These are phyloP conservation scores for Tilletia setariae DNA, from an alignment of 1,284 basidiomycete genomes.

Conservation along the genomic window DNA sequence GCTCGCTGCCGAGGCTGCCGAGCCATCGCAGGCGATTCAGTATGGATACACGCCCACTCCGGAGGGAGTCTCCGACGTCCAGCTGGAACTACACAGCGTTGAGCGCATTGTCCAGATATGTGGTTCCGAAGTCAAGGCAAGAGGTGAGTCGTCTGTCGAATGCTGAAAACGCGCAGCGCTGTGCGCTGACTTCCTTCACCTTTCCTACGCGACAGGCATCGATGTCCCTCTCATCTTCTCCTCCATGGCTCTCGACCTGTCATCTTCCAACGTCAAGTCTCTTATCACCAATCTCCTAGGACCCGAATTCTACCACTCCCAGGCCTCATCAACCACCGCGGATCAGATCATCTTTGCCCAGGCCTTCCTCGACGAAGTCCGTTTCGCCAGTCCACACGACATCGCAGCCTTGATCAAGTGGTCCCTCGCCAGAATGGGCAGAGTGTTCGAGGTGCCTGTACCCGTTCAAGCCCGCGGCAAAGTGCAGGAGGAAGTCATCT, in stretches of 20 bases:
- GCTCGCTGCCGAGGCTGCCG: slow-evolving; percentile 3
- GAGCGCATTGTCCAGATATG: slow-evolving; percentile 1
- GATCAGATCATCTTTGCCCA: neutral
- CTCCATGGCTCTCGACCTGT: slow-evolving; percentile 50
- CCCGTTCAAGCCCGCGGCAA: slow-evolving; percentile 29
- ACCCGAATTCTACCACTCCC: slow-evolving; percentile 18
- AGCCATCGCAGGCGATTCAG: slow-evolving; percentile 1
- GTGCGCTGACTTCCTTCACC: neutral
- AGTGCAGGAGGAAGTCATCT: slow-evolving; percentile 41
- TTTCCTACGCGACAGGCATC: slow-evolving; percentile 28
- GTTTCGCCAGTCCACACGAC: slow-evolving; percentile 47
- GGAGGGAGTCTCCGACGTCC: neutral
- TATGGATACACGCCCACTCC: slow-evolving; percentile 7
- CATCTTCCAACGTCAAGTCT: slow-evolving; percentile 32
- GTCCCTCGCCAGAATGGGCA: slow-evolving; percentile 47
- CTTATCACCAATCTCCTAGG: slow-evolving; percentile 30
- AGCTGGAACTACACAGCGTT: slow-evolving; percentile 5
- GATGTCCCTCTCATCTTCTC: slow-evolving; percentile 51
- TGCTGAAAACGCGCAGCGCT: neutral
- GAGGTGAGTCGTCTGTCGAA: neutral
- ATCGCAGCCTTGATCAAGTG: slow-evolving; percentile 53
- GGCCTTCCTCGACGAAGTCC: slow-evolving; percentile 39
- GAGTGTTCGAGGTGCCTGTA: slow-evolving; percentile 43
- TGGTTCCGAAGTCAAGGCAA: slow-evolving; percentile 6
- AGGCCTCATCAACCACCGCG: slow-evolving; percentile 14